Conservation (phyloP, 441 rosid genomes). For the Sinapis alba region DNA sequence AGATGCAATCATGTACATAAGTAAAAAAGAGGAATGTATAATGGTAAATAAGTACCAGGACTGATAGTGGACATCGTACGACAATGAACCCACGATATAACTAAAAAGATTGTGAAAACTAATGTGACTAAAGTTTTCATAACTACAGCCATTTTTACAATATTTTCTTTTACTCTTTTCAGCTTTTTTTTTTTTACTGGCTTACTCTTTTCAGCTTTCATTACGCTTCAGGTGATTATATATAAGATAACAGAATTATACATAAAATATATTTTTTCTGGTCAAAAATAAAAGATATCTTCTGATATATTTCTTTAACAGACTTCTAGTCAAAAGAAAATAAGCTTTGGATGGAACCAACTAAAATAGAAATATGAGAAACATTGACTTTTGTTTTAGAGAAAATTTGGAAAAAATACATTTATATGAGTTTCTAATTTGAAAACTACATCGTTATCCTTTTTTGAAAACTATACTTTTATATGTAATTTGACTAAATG, state of each 20-base stretch:
- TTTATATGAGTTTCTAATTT: too few relatives aligned
- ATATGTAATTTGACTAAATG: too few relatives aligned
- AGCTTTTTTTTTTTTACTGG: not conserved
- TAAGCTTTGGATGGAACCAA: not conserved
- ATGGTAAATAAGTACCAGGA: not conserved
- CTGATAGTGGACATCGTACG: not conserved
- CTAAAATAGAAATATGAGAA: not conserved
- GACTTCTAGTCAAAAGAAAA: not conserved
- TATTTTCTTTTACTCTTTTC: not conserved
- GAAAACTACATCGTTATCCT: too few relatives aligned
- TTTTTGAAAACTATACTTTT: too few relatives aligned
- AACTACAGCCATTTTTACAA: not conserved
- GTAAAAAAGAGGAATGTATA: not conserved
- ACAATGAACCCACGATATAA: not conserved
- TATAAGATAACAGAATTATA: not conserved
- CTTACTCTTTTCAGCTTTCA: not conserved
- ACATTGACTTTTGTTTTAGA: too few relatives aligned
- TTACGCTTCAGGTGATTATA: not conserved
- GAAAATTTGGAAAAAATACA: too few relatives aligned
- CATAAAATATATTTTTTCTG: not conserved
- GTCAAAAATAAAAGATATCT: not conserved
- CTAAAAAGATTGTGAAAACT: not conserved
- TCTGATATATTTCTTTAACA: not conserved
- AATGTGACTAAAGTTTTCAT: not conserved
- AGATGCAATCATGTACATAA: not conserved